Base-by-base conservation (phyloP, 495 filamentous ascomycete genomes). In the Neurospora hispaniola region DNA sequence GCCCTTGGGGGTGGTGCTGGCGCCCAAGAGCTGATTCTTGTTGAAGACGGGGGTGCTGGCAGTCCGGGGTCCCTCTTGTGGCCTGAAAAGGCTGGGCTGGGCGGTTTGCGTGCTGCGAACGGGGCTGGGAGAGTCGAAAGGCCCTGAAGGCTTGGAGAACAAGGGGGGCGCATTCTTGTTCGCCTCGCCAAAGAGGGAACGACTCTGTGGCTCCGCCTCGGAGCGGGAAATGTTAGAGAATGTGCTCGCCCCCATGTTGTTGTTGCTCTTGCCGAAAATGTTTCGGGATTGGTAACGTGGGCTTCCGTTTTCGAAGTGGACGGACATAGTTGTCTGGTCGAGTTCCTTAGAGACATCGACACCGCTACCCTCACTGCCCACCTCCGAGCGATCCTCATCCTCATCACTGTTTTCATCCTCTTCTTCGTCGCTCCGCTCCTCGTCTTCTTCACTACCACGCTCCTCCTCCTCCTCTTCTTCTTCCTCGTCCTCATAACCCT, bases 101-200 rank as follows among this genome's bases (percentile, higher is more conserved):
- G 11, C 54, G 5, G 12, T 2, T 8, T 85, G 77, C 7, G 81
- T 79, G 27, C 82, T 80, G 20, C 93, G 90, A 3, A 93, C 82
- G 0, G 94, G 93, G 75, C 93, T 96, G 14, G 93, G 93, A 11
- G 93, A 96, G 27, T 41, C 92, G 88, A 48, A 91, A 91, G 71
- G 88, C 89, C 48, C 81, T 86, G 68, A 84, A 39, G 90, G 88
- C 54, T 88, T 87, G 8, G 90, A 87, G 75, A 90, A 81, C 66
- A 86, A 74, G 16, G 90, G 84, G 66, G 78, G 78, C n/a, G 86
- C 84, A 69, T 80, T 79, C 31, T 83, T 86, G 20, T 80, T 74
- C 39, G 92, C 82, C 75, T 93, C 90, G n/a, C 91, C 91, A 78
- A 94, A 93, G 54, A 91, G 82, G 69, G 81, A 74, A 38, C 83